Evolutionary conservation across 495 filamentous ascomycete genomes (phyloP).

Genomic region (Jackrogersella minutella): DNA sequence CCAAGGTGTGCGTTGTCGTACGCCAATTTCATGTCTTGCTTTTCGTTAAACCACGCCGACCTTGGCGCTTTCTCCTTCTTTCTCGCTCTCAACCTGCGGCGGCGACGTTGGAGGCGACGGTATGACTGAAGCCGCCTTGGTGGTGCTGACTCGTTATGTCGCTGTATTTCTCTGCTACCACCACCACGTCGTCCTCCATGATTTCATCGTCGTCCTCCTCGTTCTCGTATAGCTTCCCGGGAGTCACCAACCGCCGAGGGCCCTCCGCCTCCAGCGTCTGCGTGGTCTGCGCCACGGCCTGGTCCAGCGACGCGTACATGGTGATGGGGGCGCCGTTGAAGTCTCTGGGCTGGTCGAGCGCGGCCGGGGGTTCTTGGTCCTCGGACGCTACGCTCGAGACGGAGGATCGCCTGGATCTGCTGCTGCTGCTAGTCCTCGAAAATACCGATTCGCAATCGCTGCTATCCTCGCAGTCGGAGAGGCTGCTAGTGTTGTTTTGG

Average conservation of each 20-base stretch:
- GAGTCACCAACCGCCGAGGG: slow-evolving; percentile 39
- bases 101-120: neutral
- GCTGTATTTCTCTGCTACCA: slow-evolving; percentile 3
- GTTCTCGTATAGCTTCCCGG: slow-evolving; percentile 48
- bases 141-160: neutral
- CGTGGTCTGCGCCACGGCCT: slow-evolving; percentile 40
- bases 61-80: slow-evolving; percentile 18
- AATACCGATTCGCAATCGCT: slow-evolving; percentile 37
- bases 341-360: slow-evolving; percentile 39
- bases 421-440: slow-evolving; percentile 7
- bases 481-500: slow-evolving; percentile 6
- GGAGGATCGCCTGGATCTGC: slow-evolving; percentile 37
- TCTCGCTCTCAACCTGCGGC: slow-evolving; percentile 11
- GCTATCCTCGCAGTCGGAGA: slow-evolving; percentile 23
- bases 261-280: slow-evolving; percentile 24
- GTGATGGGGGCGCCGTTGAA: slow-evolving; percentile 40
- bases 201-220: slow-evolving; percentile 50
- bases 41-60: slow-evolving; percentile 2
- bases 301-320: slow-evolving; percentile 43
- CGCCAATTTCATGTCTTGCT: slow-evolving; percentile 6
- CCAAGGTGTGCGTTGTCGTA: slow-evolving; percentile 30
- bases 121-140: neutral
- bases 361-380: slow-evolving; percentile 14
- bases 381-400: slow-evolving; percentile 42
- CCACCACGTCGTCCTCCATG: slow-evolving; percentile 30